phyloP scores from a whole-genome alignment of 116 monocot species.

The Zostera marina region DNA sequence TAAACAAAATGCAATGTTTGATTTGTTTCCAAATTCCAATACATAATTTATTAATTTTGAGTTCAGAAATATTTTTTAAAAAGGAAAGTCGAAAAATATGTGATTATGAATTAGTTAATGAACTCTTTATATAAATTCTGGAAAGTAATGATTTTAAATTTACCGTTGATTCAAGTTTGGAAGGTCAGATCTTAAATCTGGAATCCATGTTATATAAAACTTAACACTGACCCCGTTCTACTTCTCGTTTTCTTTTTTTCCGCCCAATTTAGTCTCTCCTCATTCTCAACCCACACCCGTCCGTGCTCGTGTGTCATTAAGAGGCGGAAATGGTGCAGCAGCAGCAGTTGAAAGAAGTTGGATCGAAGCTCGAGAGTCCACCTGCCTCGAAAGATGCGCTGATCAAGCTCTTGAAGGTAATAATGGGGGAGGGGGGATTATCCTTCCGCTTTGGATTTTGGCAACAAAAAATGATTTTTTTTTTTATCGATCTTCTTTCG shows the following conservation, averaged over 20 bases:
- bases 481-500: not conserved
- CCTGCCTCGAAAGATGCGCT: slow-evolving; percentile 73
- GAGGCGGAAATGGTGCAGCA: slow-evolving; percentile 50
- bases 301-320: not conserved
- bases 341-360: slow-evolving; percentile 73
- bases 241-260: not conserved
- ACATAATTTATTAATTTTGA: too few species aligned
- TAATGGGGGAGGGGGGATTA: slow-evolving; percentile 1
- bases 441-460: not conserved
- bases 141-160: too few species aligned
- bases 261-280: not conserved
- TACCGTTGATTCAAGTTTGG: too few species aligned
- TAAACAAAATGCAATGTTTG: too few species aligned
- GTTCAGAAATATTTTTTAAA: too few species aligned
- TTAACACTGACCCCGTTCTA: not conserved
- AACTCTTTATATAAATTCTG: too few species aligned
- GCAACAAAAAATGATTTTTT: too few species aligned
- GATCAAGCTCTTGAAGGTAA: slow-evolving; percentile 71
- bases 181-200: slow-evolving; percentile 1
- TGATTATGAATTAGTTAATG: too few species aligned
- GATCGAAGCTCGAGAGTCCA: slow-evolving; percentile 55
- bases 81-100: too few species aligned
- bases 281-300: not conserved
- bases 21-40: too few species aligned
- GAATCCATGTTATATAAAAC: not conserved